A percentile compares a stretch with the other conserved stretches of the same genome.
These are phyloP conservation scores for Clausena lansium DNA, from an alignment of 345 rosid genomes.

Conservation along the genomic window DNA sequence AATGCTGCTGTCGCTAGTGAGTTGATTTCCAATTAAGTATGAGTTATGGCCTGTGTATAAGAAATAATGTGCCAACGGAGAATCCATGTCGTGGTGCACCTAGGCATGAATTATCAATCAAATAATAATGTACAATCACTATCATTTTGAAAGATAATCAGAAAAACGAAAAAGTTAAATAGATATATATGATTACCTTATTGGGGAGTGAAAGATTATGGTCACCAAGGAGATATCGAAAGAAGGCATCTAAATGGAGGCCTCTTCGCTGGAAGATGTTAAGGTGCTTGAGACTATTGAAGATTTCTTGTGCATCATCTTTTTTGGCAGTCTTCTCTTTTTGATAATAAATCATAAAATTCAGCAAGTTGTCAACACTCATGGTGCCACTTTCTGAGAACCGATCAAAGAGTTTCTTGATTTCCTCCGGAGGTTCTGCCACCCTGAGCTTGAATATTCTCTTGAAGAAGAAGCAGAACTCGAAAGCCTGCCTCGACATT, in stretches of 20 bases:
- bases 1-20: constrained; percentile 57
- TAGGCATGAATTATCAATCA: constrained; percentile 11
- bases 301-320: constrained; percentile 48
- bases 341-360: constrained; percentile 47
- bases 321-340: constrained; percentile 32
- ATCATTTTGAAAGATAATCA: background rate
- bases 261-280: constrained; percentile 47
- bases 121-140: background rate
- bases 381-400: constrained; percentile 48
- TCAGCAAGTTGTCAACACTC: constrained; percentile 33
- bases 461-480: constrained; percentile 48
- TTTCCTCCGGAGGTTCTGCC: constrained; percentile 43
- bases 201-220: constrained; percentile 31
- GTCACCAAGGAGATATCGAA: constrained; percentile 54
- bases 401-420: constrained; percentile 26
- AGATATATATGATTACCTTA: constrained; percentile 27
- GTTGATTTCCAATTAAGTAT: constrained; percentile 77
- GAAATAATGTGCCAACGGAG: constrained; percentile 74
- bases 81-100: constrained; percentile 73
- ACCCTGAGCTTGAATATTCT: constrained; percentile 43
- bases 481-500: constrained; percentile 27
- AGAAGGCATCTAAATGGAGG: constrained; percentile 51
- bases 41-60: constrained; percentile 90
- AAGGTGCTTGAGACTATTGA: constrained; percentile 51
- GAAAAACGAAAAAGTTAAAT: background rate